Evolutionary conservation across 306 rosid genomes (phyloP), one percentile per base, ranked within the genome.

Genomic region (Castanospermum australe): DNA sequence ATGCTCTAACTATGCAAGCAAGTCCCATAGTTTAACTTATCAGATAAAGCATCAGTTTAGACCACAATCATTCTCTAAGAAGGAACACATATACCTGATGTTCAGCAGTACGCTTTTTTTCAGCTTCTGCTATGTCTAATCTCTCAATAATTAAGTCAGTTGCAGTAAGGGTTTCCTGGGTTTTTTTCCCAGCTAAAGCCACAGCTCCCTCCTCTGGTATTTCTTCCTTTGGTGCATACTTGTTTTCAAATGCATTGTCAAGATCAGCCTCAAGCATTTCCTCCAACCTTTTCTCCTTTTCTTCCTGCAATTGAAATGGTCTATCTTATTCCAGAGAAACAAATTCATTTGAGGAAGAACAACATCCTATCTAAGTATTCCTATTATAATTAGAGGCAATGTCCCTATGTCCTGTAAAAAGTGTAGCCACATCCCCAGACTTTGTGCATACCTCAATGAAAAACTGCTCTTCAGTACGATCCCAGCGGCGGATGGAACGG

Each of bases 191-290:
- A 35, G 93, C 99, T 62, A 87, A 74, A 25, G 97, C 98, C 76
- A 91, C 99, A 30, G 90, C 96, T 57, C 99, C 99, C 85, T 90
- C 98, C 87, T 92, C 99, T 13, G 99, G 99, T 76, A 95, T 79
- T 86, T 92, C 99, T 84, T 95, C 97, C 74, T 78, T 86, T 2
- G 83, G 85, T 12, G 61, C 82, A 70, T 88, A 76, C 82, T 83
- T 88, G 82, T 85, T 91, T 63, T 89, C 98, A 61, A 89, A 88
- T 5, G 89, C 90, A 88, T 82, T 86, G 73, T 88, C 97, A 44
- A 92, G 83, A 82, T 91, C 98, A 35, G 86, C 72, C 74, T 95
- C 99, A 28, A 94, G 86, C 92, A 88, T 88, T 84, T 90, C 92
- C 80, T 91, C 98, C 85, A 95, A 77, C 85, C 97, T 87, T 68